Evolutionary conservation across 352 stramenopile genomes (phyloP).

Genomic region (Globisporangium canariense): DNA sequence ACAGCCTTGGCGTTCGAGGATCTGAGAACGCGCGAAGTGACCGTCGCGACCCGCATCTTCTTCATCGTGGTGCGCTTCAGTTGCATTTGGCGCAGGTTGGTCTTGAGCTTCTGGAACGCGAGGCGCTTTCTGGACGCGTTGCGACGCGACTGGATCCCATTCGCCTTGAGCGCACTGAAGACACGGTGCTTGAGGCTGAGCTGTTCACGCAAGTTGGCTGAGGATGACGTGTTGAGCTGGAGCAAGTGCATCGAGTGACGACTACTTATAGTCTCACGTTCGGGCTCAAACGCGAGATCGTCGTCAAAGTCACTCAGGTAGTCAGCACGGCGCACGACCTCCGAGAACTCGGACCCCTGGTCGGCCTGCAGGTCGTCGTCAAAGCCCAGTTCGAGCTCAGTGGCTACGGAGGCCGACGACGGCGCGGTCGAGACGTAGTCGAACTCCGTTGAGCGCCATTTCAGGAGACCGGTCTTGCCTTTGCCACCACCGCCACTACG

Average conservation of each 20-base stretch:
- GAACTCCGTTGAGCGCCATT: slow-evolving; percentile 17
- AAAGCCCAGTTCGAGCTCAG: slow-evolving; percentile 4
- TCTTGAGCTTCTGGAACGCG: slow-evolving; percentile 33
- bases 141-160: slow-evolving; percentile 19
- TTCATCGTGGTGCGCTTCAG: slow-evolving; percentile 24
- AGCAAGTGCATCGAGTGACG: slow-evolving; percentile 25
- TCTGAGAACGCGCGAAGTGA: background rate
- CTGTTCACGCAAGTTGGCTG: background rate
- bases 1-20: background rate
- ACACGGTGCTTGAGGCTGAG: slow-evolving; percentile 28
- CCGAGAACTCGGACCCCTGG: slow-evolving; percentile 55
- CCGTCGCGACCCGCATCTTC: slow-evolving; percentile 7
- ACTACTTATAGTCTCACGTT: slow-evolving; percentile 14
- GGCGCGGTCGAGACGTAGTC: slow-evolving; percentile 55
- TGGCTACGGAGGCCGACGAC: slow-evolving; percentile 22
- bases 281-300: slow-evolving; percentile 15
- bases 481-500: background rate
- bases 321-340: slow-evolving; percentile 49
- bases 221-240: background rate
- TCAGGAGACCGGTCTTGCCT: background rate
- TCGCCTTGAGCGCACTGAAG: slow-evolving; percentile 20
- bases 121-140: slow-evolving; percentile 36
- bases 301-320: slow-evolving; percentile 34
- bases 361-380: slow-evolving; percentile 30
- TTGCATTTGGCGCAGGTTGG: slow-evolving; percentile 15